Evolutionary conservation across 768 basidiomycete species (phyloP).

Genomic region (Russula dissimulans): DNA sequence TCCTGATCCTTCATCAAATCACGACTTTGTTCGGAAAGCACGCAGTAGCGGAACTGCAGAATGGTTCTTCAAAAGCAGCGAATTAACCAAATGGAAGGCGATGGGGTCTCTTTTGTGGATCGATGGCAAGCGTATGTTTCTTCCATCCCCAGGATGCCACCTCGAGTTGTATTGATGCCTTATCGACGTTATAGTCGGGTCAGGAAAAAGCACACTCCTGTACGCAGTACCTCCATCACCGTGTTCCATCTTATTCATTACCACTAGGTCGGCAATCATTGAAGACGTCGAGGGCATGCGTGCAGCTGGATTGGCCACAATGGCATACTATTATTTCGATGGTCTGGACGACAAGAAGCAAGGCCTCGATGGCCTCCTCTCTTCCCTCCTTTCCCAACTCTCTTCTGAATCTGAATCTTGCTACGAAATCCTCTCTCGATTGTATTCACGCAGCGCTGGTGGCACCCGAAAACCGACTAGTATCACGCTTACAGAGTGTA

Average conservation of each 20-base stretch:
- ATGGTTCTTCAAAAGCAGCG: neutral
- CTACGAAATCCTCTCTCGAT: neutral
- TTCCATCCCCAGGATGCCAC: fast-evolving
- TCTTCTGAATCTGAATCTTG: neutral
- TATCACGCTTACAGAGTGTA: neutral
- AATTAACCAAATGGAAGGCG: neutral
- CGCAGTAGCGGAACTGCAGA: neutral
- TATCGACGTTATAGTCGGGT: neutral
- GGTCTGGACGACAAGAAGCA: neutral
- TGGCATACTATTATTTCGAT: neutral
- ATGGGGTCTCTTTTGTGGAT: neutral
- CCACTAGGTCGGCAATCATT: neutral
- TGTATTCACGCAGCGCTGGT: neutral
- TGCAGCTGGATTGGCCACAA: neutral
- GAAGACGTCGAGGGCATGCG: neutral
- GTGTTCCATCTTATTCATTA: neutral
- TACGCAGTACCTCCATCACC: neutral
- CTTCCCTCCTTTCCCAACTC: neutral
- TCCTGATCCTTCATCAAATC: neutral
- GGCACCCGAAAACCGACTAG: neutral
- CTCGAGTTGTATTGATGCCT: neutral
- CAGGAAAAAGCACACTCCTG: slow-evolving; percentile 4
- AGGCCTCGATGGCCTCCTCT: neutral
- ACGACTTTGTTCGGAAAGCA: neutral
- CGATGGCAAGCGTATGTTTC: neutral